Base-by-base conservation (phyloP, 108 stramenopile genomes). In the Nitzschia sp. region DNA sequence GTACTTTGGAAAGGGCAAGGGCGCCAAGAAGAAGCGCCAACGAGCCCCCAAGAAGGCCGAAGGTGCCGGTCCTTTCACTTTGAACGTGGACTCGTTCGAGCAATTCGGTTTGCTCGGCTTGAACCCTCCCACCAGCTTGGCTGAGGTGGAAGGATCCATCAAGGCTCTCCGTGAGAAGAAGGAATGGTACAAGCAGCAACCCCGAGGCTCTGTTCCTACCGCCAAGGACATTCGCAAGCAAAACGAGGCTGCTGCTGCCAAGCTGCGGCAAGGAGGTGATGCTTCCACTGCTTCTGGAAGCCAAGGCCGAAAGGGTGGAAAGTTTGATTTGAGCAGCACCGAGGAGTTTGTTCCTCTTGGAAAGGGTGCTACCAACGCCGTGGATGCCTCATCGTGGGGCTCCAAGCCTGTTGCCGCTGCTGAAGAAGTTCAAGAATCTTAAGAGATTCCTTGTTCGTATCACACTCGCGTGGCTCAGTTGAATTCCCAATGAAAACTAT, bases 131-230 rank as follows among this genome's bases (percentile, higher is more conserved):
- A 91, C 87, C 38, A 86, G 71, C 40, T 48, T 90, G 29, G 90
- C 88, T 38, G 69, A 75, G 39, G 97, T 97, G 14, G 75, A 82
- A 53, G 64, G 60, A 9, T 83, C 91, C 3, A 91, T 96, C 64
- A 88, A 95, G 54, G 94, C 88, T 38, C 78, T 97, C 22, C 83
- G 86, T 53, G 90, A 81, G 9, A 95, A 89, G 86, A 97, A 97
- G 72, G 73, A 80, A 67, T 97, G 95, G 94, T 97, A 85, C 83
- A 79, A 83, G 53, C 54, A 95, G 61, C 95, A 96, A 79, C 94
- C 93, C 29, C 87, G 97, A 52, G 94, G 91, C 63, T 75, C 87
- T 40, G 92, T 95, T 39, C 92, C 94, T 2, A 94, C 93, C 21
- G 93, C 93, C 38, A 71, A 72, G 57, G 93, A 94, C 19, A 90